Base-by-base conservation (phyloP, 441 rosid genomes). In the Theobroma grandiflorum region DNA sequence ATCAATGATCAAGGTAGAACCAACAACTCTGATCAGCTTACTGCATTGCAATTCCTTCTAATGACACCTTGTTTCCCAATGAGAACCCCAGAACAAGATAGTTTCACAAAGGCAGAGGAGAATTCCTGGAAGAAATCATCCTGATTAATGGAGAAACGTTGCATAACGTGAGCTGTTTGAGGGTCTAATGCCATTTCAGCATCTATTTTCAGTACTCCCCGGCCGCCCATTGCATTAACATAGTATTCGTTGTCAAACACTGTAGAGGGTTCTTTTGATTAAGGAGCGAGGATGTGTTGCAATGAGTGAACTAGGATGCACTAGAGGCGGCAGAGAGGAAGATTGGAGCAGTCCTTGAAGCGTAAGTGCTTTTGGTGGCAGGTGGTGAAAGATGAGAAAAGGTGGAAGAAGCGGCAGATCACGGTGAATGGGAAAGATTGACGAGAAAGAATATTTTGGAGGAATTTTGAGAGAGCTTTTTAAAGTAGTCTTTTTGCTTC, bases 71-170 rank as follows among this genome's bases (percentile, higher is more conserved):
- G 67, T 37, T 61, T 62, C 52, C 88, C 86, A 0, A 86, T 84
- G 37, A 84, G 74, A 73, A 85, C 88, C 1, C 72, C 80, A 38
- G 83, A 78, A 35, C 79, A 62, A 64, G 90, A 86, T 42, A 88
- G 71, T 69, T 88, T 88, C n/a, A 84, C 86, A 77, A 88, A 88
- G 16, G 86, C 89, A 8, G 88, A 86, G 61, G 86, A 80, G 68
- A 88, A 88, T 0, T 84, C 86, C 47, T 45, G 76, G 49, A 86
- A 84, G 84, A 88, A 88, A 57, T 84, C 82, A 20, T 75, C 75
- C 37, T 81, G 76, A 74, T 86, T 76, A 61, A 79, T 78, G 33
- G 85, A 84, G 81, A 88, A 88, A 38, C 76, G 85, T 78, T 84
- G 78, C 0, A 85, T 80, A n/a, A 85, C 49, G 0, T 79, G 82